These are phyloP conservation scores for Metschnikowia rubicola DNA, from an alignment of 805 yeast genomes.

Conservation along the genomic window DNA sequence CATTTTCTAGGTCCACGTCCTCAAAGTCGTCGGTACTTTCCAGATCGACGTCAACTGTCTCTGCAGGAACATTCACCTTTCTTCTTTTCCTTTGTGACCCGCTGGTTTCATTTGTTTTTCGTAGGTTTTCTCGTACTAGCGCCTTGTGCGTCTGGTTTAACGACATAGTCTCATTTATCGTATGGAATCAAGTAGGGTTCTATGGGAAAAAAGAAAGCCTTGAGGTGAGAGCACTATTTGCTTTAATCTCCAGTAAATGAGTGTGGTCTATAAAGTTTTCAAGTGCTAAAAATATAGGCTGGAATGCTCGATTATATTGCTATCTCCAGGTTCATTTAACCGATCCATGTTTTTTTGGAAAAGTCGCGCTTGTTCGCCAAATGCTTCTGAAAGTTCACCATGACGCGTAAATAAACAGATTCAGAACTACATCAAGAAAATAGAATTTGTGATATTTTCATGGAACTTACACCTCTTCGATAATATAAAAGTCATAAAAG, in stretches of 20 bases:
- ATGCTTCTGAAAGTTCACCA: no score
- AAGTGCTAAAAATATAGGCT: no score
- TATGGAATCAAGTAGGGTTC: not conserved
- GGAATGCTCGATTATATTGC: no score
- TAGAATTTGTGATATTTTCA: no score
- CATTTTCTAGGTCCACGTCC: slow-evolving; percentile 17
- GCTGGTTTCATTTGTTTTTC: not conserved
- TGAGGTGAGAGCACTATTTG: not conserved
- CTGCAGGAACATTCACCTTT: slow-evolving; percentile 1
- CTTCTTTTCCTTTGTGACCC: slow-evolving; percentile 8
- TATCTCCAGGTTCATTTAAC: no score
- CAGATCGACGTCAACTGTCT: slow-evolving; percentile 8
- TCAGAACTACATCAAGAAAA: no score
- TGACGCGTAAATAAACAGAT: no score
- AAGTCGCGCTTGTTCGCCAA: no score
- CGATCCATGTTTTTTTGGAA: no score
- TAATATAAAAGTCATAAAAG: no score
- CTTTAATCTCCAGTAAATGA: not conserved
- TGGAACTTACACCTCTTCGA: no score
- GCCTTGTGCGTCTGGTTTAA: slow-evolving; percentile 10
- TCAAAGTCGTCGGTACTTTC: slow-evolving; percentile 8
- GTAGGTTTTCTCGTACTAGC: slow-evolving; percentile 14
- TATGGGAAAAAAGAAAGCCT: not conserved
- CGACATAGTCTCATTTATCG: slow-evolving; percentile 1
- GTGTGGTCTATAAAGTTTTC: no score